A percentile compares a stretch with the other conserved stretches of the same genome.
phyloP scores from a whole-genome alignment of 345 rosid genomes.

The Boechera divaricarpa region DNA sequence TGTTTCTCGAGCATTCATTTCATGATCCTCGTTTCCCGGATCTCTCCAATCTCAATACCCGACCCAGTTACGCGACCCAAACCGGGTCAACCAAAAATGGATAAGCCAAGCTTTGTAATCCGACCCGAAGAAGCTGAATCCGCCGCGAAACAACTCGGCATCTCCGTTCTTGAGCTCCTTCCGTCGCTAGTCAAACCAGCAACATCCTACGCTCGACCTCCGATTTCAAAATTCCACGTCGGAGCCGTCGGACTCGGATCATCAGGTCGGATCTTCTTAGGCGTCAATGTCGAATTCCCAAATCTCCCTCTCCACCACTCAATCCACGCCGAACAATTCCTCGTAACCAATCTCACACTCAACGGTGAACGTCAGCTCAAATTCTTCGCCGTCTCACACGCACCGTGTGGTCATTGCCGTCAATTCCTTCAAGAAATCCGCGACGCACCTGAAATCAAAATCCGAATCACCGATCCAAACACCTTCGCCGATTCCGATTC shows the following conservation, averaged over 20 bases:
- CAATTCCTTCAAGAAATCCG: slow-evolving; percentile 94
- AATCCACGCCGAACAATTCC: slow-evolving; percentile 97
- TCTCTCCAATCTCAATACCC: slow-evolving; percentile 36
- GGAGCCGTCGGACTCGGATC: slow-evolving; percentile 87
- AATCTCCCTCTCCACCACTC: slow-evolving; percentile 91
- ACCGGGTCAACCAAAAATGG: slow-evolving; percentile 57
- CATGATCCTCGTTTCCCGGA: slow-evolving; percentile 42
- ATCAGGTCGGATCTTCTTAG: slow-evolving; percentile 87
- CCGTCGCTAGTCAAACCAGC: slow-evolving; percentile 73
- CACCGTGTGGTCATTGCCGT: slow-evolving; percentile 99
- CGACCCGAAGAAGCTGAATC: slow-evolving; percentile 69
- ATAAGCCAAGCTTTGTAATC: slow-evolving; percentile 66
- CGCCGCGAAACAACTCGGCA: slow-evolving; percentile 62
- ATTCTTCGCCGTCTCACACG: slow-evolving; percentile 80
- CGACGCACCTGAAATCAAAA: slow-evolving; percentile 57
- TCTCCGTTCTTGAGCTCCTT: slow-evolving; percentile 62
- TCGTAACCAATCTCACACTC: slow-evolving; percentile 81
- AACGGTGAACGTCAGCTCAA: slow-evolving; percentile 61
- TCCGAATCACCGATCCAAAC: slow-evolving; percentile 54
- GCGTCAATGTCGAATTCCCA: slow-evolving; percentile 87
- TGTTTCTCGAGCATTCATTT: slow-evolving; percentile 4
- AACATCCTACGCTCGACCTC: slow-evolving; percentile 70
- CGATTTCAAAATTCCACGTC: slow-evolving; percentile 82
- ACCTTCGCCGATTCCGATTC: slow-evolving; percentile 15
- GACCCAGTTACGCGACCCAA: not conserved